Conservation (phyloP, 352 stramenopile genomes). For the Pythium aquatile region DNA sequence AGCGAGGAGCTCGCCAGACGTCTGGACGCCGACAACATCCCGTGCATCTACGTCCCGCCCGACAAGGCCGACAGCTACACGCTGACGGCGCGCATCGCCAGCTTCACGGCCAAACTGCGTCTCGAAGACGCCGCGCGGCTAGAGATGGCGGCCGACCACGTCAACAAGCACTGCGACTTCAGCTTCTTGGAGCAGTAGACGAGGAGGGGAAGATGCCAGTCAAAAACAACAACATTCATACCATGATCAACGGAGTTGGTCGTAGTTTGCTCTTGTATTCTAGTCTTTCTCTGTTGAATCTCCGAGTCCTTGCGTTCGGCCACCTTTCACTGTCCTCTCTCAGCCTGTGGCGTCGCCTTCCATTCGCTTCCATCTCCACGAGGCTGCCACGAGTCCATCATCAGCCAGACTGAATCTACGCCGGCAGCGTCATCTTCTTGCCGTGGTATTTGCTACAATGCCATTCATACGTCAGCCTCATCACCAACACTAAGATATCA, state of each 20-base stretch:
- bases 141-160: constrained; percentile 76
- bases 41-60: constrained; percentile 85
- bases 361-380: constrained; percentile 5
- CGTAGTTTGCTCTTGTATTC: constrained; percentile 4
- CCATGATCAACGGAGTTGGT: neutral
- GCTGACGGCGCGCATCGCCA: constrained; percentile 69
- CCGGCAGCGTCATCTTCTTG: constrained; percentile 89
- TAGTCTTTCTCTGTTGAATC: constrained; percentile 1
- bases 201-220: no score
- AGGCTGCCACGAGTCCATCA: no score
- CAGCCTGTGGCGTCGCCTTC: neutral
- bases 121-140: constrained; percentile 71
- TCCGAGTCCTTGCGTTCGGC: neutral
- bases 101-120: constrained; percentile 84
- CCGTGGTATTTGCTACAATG: constrained; percentile 82
- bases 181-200: constrained; percentile 52
- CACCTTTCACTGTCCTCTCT: constrained; percentile 9
- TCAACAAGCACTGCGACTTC: constrained; percentile 83
- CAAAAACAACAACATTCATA: neutral
- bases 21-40: constrained; percentile 81
- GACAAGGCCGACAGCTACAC: constrained; percentile 87
- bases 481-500: constrained; percentile 12
- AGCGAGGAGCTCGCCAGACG: constrained; percentile 60
- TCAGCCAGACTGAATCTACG: constrained; percentile 36
- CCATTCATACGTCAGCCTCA: neutral